A percentile compares a stretch with the other conserved stretches of the same genome.
phyloP scores from a whole-genome alignment of 1,284 basidiomycete species.

The Rhizoctonia solani region DNA sequence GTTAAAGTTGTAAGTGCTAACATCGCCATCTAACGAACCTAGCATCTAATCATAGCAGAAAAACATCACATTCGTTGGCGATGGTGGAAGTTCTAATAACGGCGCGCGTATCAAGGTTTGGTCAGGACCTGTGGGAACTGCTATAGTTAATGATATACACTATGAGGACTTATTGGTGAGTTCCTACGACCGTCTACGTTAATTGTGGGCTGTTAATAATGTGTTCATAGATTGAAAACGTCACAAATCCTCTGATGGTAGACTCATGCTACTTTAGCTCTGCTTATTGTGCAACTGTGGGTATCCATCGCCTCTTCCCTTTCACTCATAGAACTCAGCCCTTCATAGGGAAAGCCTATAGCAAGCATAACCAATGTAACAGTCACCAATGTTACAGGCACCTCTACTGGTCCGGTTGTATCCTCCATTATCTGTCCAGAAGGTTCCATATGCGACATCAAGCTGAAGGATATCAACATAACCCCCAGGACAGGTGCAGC shows the following conservation, averaged over 20 bases:
- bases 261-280: conserved; percentile 35
- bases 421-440: conserved; percentile 30
- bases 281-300: conserved; percentile 22
- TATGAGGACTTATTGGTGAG: conserved; percentile 29
- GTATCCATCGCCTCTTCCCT: neutral
- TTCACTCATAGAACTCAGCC: neutral
- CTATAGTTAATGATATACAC: conserved; percentile 30
- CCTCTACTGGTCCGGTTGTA: conserved; percentile 28
- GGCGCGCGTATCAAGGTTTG: conserved; percentile 36
- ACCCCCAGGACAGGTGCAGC: conserved; percentile 28
- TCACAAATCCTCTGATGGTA: conserved; percentile 19
- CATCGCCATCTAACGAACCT: neutral
- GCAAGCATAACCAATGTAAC: conserved; percentile 33
- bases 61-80: conserved; percentile 35
- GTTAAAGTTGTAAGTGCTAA: conserved; percentile 24
- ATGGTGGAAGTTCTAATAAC: conserved; percentile 25
- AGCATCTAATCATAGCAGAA: too few species aligned
- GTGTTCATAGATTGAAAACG: conserved; percentile 3
- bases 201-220: neutral
- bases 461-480: conserved; percentile 35
- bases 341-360: conserved; percentile 21
- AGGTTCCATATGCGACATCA: conserved; percentile 31
- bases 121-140: conserved; percentile 29
- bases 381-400: conserved; percentile 31
- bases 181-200: neutral